Base-by-base conservation (phyloP, 139 green algal species). In the Deuterostichococcus epilithicus region DNA sequence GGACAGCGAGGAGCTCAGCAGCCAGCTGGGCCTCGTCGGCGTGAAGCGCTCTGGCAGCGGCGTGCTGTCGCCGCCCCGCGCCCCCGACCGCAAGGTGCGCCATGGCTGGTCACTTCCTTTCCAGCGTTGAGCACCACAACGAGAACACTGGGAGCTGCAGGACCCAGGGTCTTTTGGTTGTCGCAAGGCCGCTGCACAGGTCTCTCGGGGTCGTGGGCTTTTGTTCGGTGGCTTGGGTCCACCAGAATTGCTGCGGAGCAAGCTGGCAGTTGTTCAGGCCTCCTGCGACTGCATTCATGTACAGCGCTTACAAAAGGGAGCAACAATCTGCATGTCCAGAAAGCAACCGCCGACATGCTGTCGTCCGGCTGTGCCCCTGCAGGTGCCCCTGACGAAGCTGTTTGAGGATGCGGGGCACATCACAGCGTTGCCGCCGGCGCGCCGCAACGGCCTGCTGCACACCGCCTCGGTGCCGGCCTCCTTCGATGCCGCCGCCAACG, bases 331-430 rank as follows among this genome's bases (percentile, higher is more conserved):
- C 66, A 69, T 15, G 30, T 67, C 30, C 75, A 42, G 25, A 69
- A 68, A 67, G 23, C 65, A 44, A 25, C 66, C 74, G 35, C 22
- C 60, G 69, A 68, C 33, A 28, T 38, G 6, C 39, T 76, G 8
- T 32, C 58, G 33, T 70, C 33, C 65, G 25, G 70, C 77, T n/a
- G 71, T 77, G 67, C 70, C 77, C 38, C 39, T 71, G 5, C 73
- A 72, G 39, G 38, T 82, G 63, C 77, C 77, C 5, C 32, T 82
- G 39, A 76, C 74, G 63, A 78, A 78, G 72, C 72, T 82, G 44
- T 78, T 82, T 68, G 72, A 82, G 78, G 74, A 75, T 63, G 52
- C 52, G 52, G 52, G 52, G 18, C 52, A 63, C 52, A 63, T 63
- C 52, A 63, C 52, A 5, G 52, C 10, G 26, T 13, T 63, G 18